Base-by-base conservation (phyloP, 73 alveolate species). In the Paramecium sexaurelia region DNA sequence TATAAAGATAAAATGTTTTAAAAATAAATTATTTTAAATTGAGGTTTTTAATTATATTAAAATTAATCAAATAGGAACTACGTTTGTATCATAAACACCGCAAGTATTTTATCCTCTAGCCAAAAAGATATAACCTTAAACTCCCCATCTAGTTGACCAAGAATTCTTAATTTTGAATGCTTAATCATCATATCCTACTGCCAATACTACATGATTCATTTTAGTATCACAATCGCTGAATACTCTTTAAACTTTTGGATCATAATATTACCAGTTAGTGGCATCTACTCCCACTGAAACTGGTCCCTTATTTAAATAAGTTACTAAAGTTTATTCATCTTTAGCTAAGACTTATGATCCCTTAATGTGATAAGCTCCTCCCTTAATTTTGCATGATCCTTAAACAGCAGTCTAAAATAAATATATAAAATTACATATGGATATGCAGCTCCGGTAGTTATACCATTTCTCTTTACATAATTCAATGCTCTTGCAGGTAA, bases 281-380 rank as follows among this genome's bases (percentile, higher is more conserved):
- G 95, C 95, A 67, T 92, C 93, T 9, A 92, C 91, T 11, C 87
- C 85, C 45, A 86, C 84, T 1, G 94, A 87, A 35, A 92, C 45
- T 20, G 95, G 95, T 3, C 87, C 87, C 35, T 39, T 24, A 26
- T 87, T 20, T 19, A 11, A 56, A 24, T 56, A 20, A 56, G 75
- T 35, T 15, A 20, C 37, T 26, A 41, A 41, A 41, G 56, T 11
- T 41, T 41, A 7, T 41, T 41, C 56, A 41, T 20, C 37, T 8
- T 56, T 56, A 0, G 32, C 75, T 3, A 56, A 56, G 17, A 24
- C 56, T 37, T 55, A 32, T 56, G 75, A 9, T 15, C 61, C 57
- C 10, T 40, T 56, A 33, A 85, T 55, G 41, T 85, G 39, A 71
- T 55, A 68, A 22, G 9, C 85, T 1, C 55, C 55, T 26, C 85